Evolutionary conservation across 163 green algal genomes (phyloP).

Genomic region (Chlorella variabilis): DNA sequence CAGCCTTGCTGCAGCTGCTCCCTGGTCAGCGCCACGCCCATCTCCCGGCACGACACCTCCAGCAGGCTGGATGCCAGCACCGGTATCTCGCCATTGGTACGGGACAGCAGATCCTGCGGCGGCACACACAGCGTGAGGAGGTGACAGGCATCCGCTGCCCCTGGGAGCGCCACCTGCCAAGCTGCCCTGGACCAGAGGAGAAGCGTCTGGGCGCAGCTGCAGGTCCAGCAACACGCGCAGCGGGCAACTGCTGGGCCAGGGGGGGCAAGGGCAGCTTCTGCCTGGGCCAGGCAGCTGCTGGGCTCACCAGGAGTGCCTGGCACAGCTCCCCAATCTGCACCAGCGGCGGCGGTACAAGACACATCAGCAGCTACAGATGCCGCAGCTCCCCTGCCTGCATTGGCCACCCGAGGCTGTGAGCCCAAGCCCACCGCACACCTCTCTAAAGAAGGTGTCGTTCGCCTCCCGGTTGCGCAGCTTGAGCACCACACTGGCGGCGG

Average conservation of each 20-base stretch:
- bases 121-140: neutral
- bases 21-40: constrained; percentile 22
- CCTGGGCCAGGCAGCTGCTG: too few relatives aligned
- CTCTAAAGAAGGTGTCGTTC: constrained; percentile 60
- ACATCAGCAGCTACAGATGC: neutral
- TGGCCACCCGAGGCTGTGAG: neutral
- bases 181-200: too few relatives aligned
- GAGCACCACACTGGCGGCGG: constrained; percentile 51
- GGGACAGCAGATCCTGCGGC: constrained; percentile 5
- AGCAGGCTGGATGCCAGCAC: constrained; percentile 45
- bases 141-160: too few relatives aligned
- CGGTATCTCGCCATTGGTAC: neutral
- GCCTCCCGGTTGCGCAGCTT: constrained; percentile 56
- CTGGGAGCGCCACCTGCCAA: too few relatives aligned
- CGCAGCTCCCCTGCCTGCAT: neutral
- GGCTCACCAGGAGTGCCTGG: constrained; percentile 8
- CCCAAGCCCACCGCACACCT: too few relatives aligned
- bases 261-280: too few relatives aligned
- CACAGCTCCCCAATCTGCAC: constrained; percentile 46
- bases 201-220: too few relatives aligned
- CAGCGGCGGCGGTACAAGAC: neutral
- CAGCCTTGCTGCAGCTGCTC: constrained; percentile 34
- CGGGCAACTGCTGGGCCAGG: too few relatives aligned
- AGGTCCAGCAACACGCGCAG: too few relatives aligned
- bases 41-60: constrained; percentile 38